Conservation (phyloP, 1,284 basidiomycete species). For the Ceratobasidium papillatum region DNA sequence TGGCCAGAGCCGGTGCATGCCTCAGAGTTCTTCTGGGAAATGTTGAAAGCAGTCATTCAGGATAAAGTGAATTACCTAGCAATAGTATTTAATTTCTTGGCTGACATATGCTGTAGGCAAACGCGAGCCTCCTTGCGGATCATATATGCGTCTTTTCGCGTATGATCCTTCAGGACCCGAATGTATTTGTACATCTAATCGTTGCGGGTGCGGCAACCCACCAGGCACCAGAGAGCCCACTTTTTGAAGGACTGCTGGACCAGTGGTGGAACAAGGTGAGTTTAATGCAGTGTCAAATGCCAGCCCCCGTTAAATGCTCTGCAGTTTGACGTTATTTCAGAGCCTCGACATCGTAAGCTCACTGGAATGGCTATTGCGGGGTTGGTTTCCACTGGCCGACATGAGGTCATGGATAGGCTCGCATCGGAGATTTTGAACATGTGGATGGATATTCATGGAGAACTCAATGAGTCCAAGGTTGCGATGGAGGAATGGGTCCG, state of each 20-base stretch:
- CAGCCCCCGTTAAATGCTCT: background rate
- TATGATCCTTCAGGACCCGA: constrained; percentile 67
- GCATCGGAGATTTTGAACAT: constrained; percentile 83
- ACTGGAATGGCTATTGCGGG: constrained; percentile 76
- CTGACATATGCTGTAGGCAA: constrained; percentile 53
- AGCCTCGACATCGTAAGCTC: constrained; percentile 76
- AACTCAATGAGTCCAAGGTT: constrained; percentile 75
- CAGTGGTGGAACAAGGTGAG: constrained; percentile 81
- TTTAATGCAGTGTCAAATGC: constrained; percentile 27
- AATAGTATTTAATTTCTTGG: background rate
- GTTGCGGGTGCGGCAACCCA: constrained; percentile 62
- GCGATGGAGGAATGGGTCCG: constrained; percentile 48
- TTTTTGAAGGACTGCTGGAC: constrained; percentile 73
- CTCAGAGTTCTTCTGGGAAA: constrained; percentile 71
- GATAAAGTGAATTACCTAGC: constrained; percentile 62
- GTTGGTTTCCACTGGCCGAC: constrained; percentile 72
- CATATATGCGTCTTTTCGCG: constrained; percentile 74
- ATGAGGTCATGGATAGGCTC: constrained; percentile 74
- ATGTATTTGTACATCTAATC: constrained; percentile 72
- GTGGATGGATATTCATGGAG: constrained; percentile 90
- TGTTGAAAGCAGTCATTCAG: constrained; percentile 66
- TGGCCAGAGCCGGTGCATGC: constrained; percentile 77
- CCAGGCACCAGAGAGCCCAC: constrained; percentile 49
- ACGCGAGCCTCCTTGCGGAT: constrained; percentile 66
- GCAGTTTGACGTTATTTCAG: constrained; percentile 86